Conservation (phyloP, 2,329 filamentous ascomycete genomes). For the Microthyrium microscopicum region DNA sequence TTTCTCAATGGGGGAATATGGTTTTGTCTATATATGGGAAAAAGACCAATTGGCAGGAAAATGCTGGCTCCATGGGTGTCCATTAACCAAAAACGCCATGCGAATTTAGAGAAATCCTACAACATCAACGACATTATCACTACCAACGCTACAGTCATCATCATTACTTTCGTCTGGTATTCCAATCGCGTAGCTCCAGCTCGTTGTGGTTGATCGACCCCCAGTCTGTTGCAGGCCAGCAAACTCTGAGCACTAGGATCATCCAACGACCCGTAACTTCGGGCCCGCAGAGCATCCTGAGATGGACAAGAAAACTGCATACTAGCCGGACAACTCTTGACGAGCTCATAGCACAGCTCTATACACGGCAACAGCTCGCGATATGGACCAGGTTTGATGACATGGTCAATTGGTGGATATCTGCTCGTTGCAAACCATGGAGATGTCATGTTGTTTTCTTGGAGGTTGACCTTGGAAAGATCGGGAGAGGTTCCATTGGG, state of each 20-base stretch:
- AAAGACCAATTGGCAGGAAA: too few relatives aligned
- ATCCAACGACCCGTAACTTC: conserved; percentile 29
- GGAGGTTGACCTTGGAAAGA: conserved; percentile 10
- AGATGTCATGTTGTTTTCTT: conserved; percentile 11
- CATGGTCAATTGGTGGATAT: conserved; percentile 53
- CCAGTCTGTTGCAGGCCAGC: too few relatives aligned
- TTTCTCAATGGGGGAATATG: too few relatives aligned
- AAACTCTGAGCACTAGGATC: too few relatives aligned
- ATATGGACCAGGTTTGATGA: conserved; percentile 71
- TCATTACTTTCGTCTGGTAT: too few relatives aligned
- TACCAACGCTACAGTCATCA: too few relatives aligned
- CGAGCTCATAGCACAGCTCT: conserved; percentile 72
- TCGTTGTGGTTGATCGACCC: too few relatives aligned
- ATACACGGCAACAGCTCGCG: conserved; percentile 83
- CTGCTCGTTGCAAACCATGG: conserved; percentile 41
- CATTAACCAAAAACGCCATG: too few relatives aligned
- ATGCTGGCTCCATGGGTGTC: too few relatives aligned
- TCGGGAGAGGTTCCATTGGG: conserved; percentile 46
- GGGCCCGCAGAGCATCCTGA: conserved; percentile 27
- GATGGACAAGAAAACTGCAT: conserved; percentile 63
- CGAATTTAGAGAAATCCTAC: too few relatives aligned
- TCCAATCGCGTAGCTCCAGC: too few relatives aligned
- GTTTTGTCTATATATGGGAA: too few relatives aligned
- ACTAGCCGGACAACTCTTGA: conserved; percentile 64
- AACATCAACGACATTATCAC: neutral